These are phyloP conservation scores for Setomelanomma holmii DNA, from an alignment of 2,329 filamentous ascomycete genomes.

Conservation along the genomic window DNA sequence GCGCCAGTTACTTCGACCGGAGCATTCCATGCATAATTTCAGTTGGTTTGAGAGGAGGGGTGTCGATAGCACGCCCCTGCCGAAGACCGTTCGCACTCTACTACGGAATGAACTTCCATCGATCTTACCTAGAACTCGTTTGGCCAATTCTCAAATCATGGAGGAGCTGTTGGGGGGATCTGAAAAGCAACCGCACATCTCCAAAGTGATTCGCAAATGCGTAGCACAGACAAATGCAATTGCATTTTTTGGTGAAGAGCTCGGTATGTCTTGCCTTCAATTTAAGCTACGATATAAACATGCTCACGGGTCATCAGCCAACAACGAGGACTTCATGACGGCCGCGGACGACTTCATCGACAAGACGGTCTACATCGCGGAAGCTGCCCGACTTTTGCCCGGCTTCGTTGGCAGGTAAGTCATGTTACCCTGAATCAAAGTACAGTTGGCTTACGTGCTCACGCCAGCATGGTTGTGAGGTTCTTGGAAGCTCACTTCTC, in stretches of 20 bases:
- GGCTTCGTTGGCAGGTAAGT: not conserved
- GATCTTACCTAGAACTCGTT: slow-evolving; percentile 6
- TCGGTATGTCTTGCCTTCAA: not conserved
- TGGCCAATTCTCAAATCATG: not conserved
- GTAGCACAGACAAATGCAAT: slow-evolving; percentile 2
- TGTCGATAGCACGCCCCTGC: slow-evolving; percentile 26
- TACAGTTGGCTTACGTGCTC: not conserved
- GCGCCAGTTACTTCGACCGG: slow-evolving; percentile 25
- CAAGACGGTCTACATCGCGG: slow-evolving; percentile 23
- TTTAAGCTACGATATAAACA: not conserved
- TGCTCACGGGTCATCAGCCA: slow-evolving; percentile 7
- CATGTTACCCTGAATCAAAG: not conserved
- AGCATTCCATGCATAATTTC: slow-evolving; percentile 35
- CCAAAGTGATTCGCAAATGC: not conserved
- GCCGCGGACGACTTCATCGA: slow-evolving; percentile 17
- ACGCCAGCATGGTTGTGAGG: not conserved
- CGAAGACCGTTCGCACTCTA: slow-evolving; percentile 12
- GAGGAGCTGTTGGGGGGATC: not conserved
- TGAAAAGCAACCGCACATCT: not conserved
- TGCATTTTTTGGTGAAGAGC: slow-evolving; percentile 13
- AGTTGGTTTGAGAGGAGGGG: slow-evolving; percentile 34
- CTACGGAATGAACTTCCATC: slow-evolving; percentile 17
- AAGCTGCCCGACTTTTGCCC: slow-evolving; percentile 21
- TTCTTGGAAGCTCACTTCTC: not conserved
- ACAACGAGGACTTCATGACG: slow-evolving; percentile 22